Percentiles rank a stretch among this genome's conserved stretches.
phyloP scores from a whole-genome alignment of 176 grass and related monocot genomes.

The Avena atlantica region DNA sequence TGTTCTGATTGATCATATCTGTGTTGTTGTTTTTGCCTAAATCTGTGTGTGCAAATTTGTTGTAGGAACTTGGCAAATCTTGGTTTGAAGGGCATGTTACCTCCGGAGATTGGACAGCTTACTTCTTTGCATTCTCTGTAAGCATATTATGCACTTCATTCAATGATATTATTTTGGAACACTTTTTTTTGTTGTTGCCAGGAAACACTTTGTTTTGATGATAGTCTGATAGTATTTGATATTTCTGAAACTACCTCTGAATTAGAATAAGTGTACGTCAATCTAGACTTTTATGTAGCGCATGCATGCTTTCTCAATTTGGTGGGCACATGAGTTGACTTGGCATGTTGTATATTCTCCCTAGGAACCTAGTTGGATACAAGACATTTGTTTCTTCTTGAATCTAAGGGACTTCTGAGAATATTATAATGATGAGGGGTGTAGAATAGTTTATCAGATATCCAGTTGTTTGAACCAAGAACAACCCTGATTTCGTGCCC shows the following conservation, averaged over 20 bases:
- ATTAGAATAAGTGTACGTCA: not conserved
- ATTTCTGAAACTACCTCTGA: not conserved
- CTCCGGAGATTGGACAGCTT: conserved; percentile 52
- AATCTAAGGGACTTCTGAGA: not conserved
- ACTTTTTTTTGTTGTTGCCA: not conserved
- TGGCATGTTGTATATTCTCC: not conserved
- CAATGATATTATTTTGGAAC: not conserved
- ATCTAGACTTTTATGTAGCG: conserved; percentile 3
- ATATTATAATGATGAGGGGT: not conserved
- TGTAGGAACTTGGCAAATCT: conserved; percentile 72
- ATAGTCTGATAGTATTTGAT: not conserved
- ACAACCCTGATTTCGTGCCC: no score
- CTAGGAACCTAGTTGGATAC: not conserved
- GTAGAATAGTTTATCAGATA: not conserved
- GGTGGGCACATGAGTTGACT: not conserved
- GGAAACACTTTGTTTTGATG: not conserved
- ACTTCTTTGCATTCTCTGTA: conserved; percentile 53
- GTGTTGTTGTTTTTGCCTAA: not conserved
- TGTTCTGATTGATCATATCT: conserved; percentile 13
- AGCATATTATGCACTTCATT: conserved; percentile 39
- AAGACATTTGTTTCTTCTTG: not conserved
- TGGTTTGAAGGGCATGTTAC: conserved; percentile 53
- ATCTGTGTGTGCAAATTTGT: not conserved
- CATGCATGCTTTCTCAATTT: not conserved
- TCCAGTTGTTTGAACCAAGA: not conserved